Evolutionary conservation across 192 early-diverging fungal species (phyloP).

Genomic region (Rhizophagus prolifer): DNA sequence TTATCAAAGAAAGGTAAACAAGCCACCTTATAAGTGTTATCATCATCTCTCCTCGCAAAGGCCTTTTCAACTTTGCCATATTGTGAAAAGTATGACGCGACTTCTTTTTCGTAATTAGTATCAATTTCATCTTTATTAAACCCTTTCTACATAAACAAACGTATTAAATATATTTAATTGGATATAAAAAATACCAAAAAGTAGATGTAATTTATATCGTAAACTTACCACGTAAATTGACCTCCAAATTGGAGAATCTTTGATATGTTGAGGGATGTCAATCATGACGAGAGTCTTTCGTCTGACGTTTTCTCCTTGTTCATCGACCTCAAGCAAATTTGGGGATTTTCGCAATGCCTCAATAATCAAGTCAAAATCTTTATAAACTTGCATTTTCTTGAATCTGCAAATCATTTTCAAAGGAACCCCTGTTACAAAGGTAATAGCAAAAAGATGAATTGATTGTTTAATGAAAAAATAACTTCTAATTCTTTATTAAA

Average conservation of each 20-base stretch:
- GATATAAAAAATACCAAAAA: not conserved
- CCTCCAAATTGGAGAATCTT: slow-evolving; percentile 23
- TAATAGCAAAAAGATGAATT: not conserved
- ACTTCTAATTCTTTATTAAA: not conserved
- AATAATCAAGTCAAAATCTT: slow-evolving; percentile 44
- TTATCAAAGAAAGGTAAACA: not conserved
- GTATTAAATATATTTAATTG: slow-evolving; percentile 24
- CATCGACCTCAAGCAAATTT: slow-evolving; percentile 55
- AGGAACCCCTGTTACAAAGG: slow-evolving; percentile 42
- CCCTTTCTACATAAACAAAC: slow-evolving; percentile 37
- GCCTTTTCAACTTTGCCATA: slow-evolving; percentile 47
- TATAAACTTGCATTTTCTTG: slow-evolving; percentile 57
- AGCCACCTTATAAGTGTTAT: slow-evolving; percentile 35
- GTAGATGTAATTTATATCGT: not conserved
- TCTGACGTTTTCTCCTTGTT: slow-evolving; percentile 46
- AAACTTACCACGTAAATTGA: slow-evolving; percentile 57
- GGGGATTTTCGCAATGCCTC: slow-evolving; percentile 55
- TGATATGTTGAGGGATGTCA: slow-evolving; percentile 17
- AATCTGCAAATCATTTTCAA: slow-evolving; percentile 52
- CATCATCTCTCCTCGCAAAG: slow-evolving; percentile 32
- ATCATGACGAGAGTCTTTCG: slow-evolving; percentile 32
- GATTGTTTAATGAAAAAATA: not conserved
- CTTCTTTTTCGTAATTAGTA: slow-evolving; percentile 40
- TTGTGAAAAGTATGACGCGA: slow-evolving; percentile 42
- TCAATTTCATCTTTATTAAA: slow-evolving; percentile 28